Conservation (phyloP, 2,329 filamentous ascomycete species). For the Penicillium sp. region DNA sequence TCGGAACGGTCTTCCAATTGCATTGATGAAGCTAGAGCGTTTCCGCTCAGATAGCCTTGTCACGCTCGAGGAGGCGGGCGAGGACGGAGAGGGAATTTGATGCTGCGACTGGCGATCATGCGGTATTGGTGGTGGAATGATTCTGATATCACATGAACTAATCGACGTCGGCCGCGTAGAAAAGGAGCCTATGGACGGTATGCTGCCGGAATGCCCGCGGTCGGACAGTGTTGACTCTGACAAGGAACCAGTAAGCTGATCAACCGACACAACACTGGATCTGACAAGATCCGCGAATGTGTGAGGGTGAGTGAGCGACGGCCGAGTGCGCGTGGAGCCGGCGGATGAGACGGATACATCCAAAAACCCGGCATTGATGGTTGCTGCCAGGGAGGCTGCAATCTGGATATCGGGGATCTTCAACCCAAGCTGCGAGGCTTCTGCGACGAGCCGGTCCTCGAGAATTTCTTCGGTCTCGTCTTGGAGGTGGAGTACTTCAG, state of each 20-base stretch:
- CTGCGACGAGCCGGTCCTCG: conserved; percentile 34
- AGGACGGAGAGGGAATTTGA: neutral
- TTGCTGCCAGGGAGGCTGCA: conserved; percentile 33
- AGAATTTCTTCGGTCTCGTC: conserved; percentile 34
- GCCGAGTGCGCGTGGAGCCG: conserved; percentile 21
- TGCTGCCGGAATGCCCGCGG: conserved; percentile 28
- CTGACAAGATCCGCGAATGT: conserved; percentile 26
- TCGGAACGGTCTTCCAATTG: conserved; percentile 34
- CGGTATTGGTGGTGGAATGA: conserved; percentile 8
- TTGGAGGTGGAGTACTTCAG: conserved; percentile 32
- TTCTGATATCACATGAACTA: conserved; percentile 32
- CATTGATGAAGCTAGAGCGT: conserved; percentile 29
- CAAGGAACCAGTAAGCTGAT: conserved; percentile 28
- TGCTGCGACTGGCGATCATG: conserved; percentile 1
- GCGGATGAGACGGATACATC: conserved; percentile 22
- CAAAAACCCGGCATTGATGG: conserved; percentile 31
- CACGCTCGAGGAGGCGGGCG: conserved; percentile 22
- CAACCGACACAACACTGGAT: conserved; percentile 24
- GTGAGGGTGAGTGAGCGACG: conserved; percentile 26
- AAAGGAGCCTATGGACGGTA: conserved; percentile 34
- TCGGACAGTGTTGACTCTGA: conserved; percentile 31
- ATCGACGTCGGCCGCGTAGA: conserved; percentile 39
- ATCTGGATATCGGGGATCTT: conserved; percentile 30
- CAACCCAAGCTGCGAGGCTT: conserved; percentile 37
- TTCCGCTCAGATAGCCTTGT: conserved; percentile 25